Evolutionary conservation across 257 asterid species (phyloP), one percentile per base, ranked within the genome.

Genomic region (Nicotiana tomentosiformis): DNA sequence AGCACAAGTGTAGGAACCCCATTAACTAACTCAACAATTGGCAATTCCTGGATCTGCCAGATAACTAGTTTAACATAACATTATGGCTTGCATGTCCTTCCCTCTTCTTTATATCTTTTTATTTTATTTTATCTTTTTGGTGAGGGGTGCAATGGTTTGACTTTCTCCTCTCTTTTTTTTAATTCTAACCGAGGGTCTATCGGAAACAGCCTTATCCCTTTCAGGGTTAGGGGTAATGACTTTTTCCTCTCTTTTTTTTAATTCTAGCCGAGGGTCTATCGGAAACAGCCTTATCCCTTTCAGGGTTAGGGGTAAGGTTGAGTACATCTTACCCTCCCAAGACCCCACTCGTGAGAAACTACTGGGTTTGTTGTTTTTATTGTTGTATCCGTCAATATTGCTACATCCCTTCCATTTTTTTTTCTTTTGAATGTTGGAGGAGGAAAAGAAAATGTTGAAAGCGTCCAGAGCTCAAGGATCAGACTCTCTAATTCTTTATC

Each of bases 1-100:
- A 26, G 86, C 90, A 84, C 46, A 88, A 88, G 81, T 88, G 80
- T 88, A 88, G 91, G 91, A 83, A 58, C 84, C 55, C 55, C 65
- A 76, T 86, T 80, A 82, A 82, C 84, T 83, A 68, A 5, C 72
- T 81, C 77, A 81, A 84, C 87, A 83, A 81, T 60, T 84, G 77
- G 84, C 77, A 65, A 62, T 2, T 33, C 26, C 51, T 85, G 62
- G 60, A 29, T 26, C 72, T 83, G 82, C 82, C 86, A 58, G 77
- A 49, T 76, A 64, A 1, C 8, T 72, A 33, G 10, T 74, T 65
- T 51, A 51, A 76, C 64, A 76, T 51, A 51, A 76, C 80, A 76
- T 76, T 51, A 26, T 76, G 64, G 80, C 46, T 51, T 76, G 80
- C 80, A 76, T 76, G 80, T 76, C 80, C 46, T 51, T 76, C 46